Conservation (phyloP, 139 green algal genomes). For the Chloropicon primus region DNA sequence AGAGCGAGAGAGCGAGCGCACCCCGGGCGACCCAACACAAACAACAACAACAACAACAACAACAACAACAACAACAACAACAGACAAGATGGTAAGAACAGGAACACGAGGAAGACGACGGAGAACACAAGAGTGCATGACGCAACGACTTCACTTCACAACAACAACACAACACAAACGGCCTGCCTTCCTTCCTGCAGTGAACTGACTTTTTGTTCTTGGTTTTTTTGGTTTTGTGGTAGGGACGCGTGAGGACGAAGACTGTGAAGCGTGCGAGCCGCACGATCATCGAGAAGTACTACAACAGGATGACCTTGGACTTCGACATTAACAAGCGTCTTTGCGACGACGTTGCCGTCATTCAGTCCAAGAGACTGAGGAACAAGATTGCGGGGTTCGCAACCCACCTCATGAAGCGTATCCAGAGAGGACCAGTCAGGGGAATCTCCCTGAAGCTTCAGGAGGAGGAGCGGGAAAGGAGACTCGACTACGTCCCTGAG, state of each 20-base stretch:
- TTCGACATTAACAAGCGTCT: slow-evolving; percentile 97
- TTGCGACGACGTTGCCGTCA: slow-evolving; percentile 92
- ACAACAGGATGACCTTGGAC: slow-evolving; percentile 85
- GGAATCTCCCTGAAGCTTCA: slow-evolving; percentile 99
- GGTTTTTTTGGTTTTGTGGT: not conserved
- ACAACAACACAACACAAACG: too few species aligned
- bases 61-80: not conserved
- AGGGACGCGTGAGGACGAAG: slow-evolving; percentile 97
- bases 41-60: not conserved
- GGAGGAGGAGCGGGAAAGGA: slow-evolving; percentile 97
- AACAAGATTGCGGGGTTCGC: slow-evolving; percentile 99
- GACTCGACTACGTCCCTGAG: slow-evolving; percentile 99
- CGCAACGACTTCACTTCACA: too few species aligned
- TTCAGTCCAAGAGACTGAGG: slow-evolving; percentile 73
- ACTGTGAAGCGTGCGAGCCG: slow-evolving; percentile 96
- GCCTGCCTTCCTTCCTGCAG: not conserved
- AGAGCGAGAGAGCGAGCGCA: not conserved
- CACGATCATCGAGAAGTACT: slow-evolving; percentile 99
- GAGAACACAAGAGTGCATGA: too few species aligned
- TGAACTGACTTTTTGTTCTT: not conserved
- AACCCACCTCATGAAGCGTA: slow-evolving; percentile 99
- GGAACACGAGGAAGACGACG: too few species aligned
- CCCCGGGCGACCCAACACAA: not conserved
- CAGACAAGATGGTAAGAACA: not conserved
- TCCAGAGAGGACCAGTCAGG: slow-evolving; percentile 92